Evolutionary conservation across 169 alveolate species (phyloP).

Genomic region (Eimeria necatrix): DNA sequence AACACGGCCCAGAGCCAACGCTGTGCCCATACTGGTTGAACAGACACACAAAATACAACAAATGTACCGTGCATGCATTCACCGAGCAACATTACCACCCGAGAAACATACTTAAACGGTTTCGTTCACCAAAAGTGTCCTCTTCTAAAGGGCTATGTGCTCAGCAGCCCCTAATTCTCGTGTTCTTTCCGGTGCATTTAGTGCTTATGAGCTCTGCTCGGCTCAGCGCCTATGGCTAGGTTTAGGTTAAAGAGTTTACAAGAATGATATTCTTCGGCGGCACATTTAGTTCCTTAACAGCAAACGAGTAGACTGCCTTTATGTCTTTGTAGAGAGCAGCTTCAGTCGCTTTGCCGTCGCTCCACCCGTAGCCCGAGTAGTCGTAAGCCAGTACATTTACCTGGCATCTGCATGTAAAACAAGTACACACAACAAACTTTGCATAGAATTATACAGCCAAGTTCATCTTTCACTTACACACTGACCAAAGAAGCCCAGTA

Average conservation of each 20-base stretch:
- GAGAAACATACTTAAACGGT: background rate
- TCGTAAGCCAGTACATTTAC: slow-evolving; percentile 93
- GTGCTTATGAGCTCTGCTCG: background rate
- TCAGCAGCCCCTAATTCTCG: too few species aligned
- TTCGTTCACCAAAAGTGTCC: background rate
- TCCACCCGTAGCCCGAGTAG: slow-evolving; percentile 95
- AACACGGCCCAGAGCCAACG: slow-evolving; percentile 94
- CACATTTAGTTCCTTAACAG: slow-evolving; percentile 82
- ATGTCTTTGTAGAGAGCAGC: slow-evolving; percentile 86
- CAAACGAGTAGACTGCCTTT: slow-evolving; percentile 86
- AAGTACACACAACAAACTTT: background rate
- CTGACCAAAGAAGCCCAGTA: too few species aligned
- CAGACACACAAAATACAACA: background rate
- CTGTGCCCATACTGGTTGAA: slow-evolving; percentile 90
- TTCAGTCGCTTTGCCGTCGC: slow-evolving; percentile 90
- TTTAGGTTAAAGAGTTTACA: slow-evolving; percentile 26
- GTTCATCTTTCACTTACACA: background rate
- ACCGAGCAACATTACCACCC: background rate
- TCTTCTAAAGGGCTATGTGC: too few species aligned
- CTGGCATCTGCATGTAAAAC: slow-evolving; percentile 45
- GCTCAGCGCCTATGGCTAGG: background rate
- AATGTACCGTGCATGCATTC: background rate
- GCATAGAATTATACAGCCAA: background rate
- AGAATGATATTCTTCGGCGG: slow-evolving; percentile 87
- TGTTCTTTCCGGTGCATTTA: background rate